Percentiles rank a stretch among this genome's conserved stretches.
These are phyloP conservation scores for Saccharomyces pastorianus DNA, from an alignment of 1,139 yeast species.

Conservation along the genomic window DNA sequence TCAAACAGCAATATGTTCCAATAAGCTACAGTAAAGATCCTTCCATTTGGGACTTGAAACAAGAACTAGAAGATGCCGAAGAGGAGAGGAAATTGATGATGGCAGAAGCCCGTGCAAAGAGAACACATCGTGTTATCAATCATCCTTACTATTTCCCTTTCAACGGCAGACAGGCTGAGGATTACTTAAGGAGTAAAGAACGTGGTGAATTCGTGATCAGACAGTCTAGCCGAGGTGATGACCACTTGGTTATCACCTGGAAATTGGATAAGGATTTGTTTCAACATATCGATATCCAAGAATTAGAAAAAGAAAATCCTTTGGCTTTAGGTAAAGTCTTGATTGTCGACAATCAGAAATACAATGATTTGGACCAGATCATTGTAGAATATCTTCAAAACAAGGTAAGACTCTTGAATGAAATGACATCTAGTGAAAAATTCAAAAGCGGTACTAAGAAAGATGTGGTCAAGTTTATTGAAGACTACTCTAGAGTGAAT, in stretches of 20 bases:
- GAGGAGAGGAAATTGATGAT: constrained; percentile 48
- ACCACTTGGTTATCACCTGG: constrained; percentile 92
- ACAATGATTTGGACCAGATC: constrained; percentile 87
- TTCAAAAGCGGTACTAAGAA: constrained; percentile 74
- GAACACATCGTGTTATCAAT: constrained; percentile 67
- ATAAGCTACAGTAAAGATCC: constrained; percentile 47
- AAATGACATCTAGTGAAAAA: constrained; percentile 79
- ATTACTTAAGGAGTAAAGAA: constrained; percentile 75
- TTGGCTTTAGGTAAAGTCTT: constrained; percentile 56
- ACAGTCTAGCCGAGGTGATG: constrained; percentile 85
- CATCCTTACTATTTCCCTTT: constrained; percentile 87
- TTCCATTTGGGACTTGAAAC: constrained; percentile 73
- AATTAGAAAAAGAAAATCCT: constrained; percentile 56
- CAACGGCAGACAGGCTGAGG: constrained; percentile 85
- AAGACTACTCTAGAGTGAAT: constrained; percentile 83
- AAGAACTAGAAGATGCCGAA: constrained; percentile 61
- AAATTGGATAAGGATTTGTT: constrained; percentile 84
- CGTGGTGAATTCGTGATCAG: constrained; percentile 92
- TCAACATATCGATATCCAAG: constrained; percentile 85
- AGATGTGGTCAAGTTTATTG: constrained; percentile 82
- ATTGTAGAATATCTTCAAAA: constrained; percentile 83
- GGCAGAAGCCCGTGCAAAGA: constrained; percentile 44
- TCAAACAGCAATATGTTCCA: constrained; percentile 47
- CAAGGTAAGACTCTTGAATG: constrained; percentile 75
- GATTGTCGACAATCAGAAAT: constrained; percentile 58